phyloP scores from a whole-genome alignment of 805 yeast genomes.

The Candida argentea region DNA sequence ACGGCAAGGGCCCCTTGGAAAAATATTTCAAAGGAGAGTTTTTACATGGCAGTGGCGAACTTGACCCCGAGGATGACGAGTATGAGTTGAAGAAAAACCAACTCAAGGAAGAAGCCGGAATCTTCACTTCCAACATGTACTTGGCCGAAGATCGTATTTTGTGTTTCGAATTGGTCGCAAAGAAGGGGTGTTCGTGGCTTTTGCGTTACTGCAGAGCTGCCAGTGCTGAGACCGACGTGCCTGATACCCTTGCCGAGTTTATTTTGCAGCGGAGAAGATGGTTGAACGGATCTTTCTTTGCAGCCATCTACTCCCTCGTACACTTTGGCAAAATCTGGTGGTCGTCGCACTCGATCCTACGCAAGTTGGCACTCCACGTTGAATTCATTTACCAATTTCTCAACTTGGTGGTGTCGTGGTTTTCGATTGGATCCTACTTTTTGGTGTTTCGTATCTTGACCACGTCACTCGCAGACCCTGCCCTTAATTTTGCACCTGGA shows the following conservation, averaged over 20 bases:
- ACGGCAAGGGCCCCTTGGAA: conserved; percentile 49
- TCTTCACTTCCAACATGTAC: conserved; percentile 61
- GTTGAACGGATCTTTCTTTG: conserved; percentile 64
- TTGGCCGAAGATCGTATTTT: conserved; percentile 61
- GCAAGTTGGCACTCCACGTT: conserved; percentile 42
- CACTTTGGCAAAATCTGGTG: conserved; percentile 47
- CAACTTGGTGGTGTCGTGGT: conserved; percentile 51
- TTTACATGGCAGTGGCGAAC: conserved; percentile 45
- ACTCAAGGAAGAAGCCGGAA: conserved; percentile 36
- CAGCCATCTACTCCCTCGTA: conserved; percentile 45
- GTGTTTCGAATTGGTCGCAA: conserved; percentile 56
- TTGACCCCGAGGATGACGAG: conserved; percentile 49
- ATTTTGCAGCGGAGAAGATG: conserved; percentile 58
- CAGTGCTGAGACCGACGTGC: conserved; percentile 61
- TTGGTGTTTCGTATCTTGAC: conserved; percentile 55
- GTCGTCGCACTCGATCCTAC: conserved; percentile 41
- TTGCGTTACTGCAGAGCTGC: conserved; percentile 54
- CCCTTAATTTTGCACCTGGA: conserved; percentile 34
- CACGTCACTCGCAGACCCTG: conserved; percentile 34
- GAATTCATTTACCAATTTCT: conserved; percentile 48
- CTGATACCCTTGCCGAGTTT: conserved; percentile 51
- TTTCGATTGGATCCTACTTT: conserved; percentile 52
- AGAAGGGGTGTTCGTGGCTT: conserved; percentile 48
- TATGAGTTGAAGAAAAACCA: conserved; percentile 25
- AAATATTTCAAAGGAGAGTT: conserved; percentile 60